Evolutionary conservation across 1,139 yeast species (phyloP), one percentile per base, ranked within the genome.

Genomic region (Protomyces gravidus): DNA sequence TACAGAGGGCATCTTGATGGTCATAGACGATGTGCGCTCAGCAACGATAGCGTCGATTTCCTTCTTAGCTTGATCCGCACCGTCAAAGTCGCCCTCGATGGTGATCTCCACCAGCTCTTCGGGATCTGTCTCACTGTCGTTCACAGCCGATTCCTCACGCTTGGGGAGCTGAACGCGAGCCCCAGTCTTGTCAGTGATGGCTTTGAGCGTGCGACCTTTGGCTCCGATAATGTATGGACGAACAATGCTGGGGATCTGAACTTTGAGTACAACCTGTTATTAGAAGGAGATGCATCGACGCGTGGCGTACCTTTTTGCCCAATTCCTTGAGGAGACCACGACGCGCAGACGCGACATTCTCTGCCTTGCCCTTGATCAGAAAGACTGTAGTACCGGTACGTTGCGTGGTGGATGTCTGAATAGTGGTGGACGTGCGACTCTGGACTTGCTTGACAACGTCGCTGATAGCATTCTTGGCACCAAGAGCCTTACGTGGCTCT

Each of bases 141-240:
- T 69, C 25, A 69, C 72, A 25, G 64, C 45, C n/a, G 63, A 50
- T 23, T 67, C 72, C 52, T 71, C 71, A 55, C 73, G 75, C 68
- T 76, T 80, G 25, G 84, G 84, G 68, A 92, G 82, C 68, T 89
- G 89, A 69, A 92, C 81, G 67, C 78, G 85, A 60, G 88, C 89
- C 59, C 82, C 86, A 64, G 86, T 80, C 51, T 81, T 77, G 60
- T 80, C 85, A 61, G 86, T 79, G 67, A 94, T 87, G 62, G 92
- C 89, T 69, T 83, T 86, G 72, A 94, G 81, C 64, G 79, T 86
- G 66, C 80, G 80, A 69, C 98, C 99, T 71, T 85, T 87, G 50
- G 92, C 80, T 62, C 99, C 99, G 73, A 94, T 89, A 64, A 94
- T 81, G 62, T 82, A 80, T 2, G 95, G 80, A 72, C 96, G 82